Conservation (phyloP, 2,329 filamentous ascomycete species). For the Colletotrichum sp. region DNA sequence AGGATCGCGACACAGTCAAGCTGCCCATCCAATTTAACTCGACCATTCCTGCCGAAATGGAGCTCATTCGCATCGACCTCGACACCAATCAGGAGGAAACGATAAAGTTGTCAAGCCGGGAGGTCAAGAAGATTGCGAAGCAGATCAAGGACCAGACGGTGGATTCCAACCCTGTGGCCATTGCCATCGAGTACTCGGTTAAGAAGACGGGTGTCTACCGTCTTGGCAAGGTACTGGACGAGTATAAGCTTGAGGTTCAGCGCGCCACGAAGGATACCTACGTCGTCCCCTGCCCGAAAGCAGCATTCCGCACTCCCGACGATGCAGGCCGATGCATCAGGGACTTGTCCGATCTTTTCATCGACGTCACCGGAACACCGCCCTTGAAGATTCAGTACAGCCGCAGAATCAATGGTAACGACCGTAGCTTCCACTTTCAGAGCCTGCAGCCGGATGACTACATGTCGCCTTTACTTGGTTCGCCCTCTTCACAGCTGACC, state of each 20-base stretch:
- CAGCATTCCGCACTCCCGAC: constrained; percentile 68
- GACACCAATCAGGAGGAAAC: constrained; percentile 81
- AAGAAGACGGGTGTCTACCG: constrained; percentile 90
- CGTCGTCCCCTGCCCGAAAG: constrained; percentile 85
- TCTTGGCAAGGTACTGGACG: constrained; percentile 83
- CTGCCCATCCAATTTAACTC: constrained; percentile 94
- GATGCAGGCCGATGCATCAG: constrained; percentile 76
- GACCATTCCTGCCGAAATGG: constrained; percentile 85
- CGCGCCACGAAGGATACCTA: constrained; percentile 77
- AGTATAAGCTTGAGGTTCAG: constrained; percentile 92
- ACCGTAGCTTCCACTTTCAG: constrained; percentile 87
- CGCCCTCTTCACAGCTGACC: constrained; percentile 61
- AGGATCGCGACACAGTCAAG: constrained; percentile 61
- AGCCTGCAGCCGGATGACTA: constrained; percentile 91
- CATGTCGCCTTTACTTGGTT: constrained; percentile 74
- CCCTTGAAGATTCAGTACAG: constrained; percentile 94
- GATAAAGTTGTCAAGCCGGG: constrained; percentile 74
- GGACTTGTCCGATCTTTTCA: constrained; percentile 82
- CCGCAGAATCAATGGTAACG: constrained; percentile 80
- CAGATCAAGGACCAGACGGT: constrained; percentile 68
- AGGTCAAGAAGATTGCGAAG: constrained; percentile 76
- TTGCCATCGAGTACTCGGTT: constrained; percentile 73
- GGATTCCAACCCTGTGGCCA: constrained; percentile 63
- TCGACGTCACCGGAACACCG: constrained; percentile 87
- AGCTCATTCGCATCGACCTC: constrained; percentile 86